Conservation (phyloP, 2,329 filamentous ascomycete genomes). For the Chaetomium globosum region DNA sequence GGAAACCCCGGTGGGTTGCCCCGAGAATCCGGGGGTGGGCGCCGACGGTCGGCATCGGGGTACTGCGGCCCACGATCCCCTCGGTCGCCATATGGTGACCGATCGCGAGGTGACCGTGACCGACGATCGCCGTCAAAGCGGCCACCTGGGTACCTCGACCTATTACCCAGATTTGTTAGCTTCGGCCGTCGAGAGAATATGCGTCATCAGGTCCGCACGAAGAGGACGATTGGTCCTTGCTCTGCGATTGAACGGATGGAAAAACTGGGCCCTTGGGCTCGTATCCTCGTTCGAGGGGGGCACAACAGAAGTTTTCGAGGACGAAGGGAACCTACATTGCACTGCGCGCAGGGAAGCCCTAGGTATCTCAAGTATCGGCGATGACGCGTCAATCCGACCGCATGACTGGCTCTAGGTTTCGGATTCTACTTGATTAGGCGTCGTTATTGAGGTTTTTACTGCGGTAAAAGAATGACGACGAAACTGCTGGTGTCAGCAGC, state of each 20-base stretch:
- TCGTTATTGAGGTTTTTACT: not conserved
- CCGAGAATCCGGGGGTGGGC: conserved; percentile 63
- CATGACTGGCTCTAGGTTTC: conserved; percentile 1
- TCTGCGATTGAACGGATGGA: not conserved
- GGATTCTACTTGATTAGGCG: not conserved
- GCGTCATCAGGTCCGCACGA: not conserved
- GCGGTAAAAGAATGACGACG: not conserved
- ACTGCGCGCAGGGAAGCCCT: not conserved
- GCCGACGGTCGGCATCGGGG: conserved; percentile 68
- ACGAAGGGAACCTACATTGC: conserved; percentile 6
- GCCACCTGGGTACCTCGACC: conserved; percentile 60
- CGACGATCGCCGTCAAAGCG: conserved; percentile 66
- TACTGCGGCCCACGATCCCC: conserved; percentile 47
- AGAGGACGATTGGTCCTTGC: not conserved
- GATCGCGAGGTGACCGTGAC: conserved; percentile 67
- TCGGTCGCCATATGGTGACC: conserved; percentile 65
- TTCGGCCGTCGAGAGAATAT: not conserved
- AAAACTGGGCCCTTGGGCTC: not conserved
- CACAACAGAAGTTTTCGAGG: not conserved
- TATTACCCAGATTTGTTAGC: conserved; percentile 42
- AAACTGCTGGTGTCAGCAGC: not conserved
- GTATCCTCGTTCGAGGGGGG: not conserved
- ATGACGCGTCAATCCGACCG: conserved; percentile 2
- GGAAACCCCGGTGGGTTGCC: conserved; percentile 63
- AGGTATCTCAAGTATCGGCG: not conserved